phyloP scores from a whole-genome alignment of 148 eudicot genomes.

The Polygonum aviculare region DNA sequence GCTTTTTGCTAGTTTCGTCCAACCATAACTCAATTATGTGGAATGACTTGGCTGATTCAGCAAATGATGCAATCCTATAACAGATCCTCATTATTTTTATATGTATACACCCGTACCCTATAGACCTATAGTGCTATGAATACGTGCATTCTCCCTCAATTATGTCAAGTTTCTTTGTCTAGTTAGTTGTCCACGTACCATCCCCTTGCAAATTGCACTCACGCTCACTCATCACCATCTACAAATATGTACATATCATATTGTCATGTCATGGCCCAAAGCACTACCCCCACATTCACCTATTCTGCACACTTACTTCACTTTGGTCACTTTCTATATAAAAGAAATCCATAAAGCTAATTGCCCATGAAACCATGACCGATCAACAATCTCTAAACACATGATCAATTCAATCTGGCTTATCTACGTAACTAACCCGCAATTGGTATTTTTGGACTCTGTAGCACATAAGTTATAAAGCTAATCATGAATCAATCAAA shows the following conservation, averaged over 20 bases:
- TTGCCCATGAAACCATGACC: neutral
- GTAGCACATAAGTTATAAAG: conserved; percentile 14
- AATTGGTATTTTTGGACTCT: neutral
- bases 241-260: neutral
- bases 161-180: neutral
- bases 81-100: neutral
- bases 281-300: neutral
- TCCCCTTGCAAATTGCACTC: neutral
- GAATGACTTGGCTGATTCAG: neutral
- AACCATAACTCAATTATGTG: neutral
- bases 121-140: neutral
- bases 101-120: neutral
- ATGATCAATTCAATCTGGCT: too few relatives aligned
- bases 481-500: neutral
- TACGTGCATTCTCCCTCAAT: neutral
- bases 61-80: conserved; percentile 5
- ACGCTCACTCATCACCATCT: too few relatives aligned
- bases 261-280: neutral
- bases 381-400: neutral
- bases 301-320: neutral
- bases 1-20: neutral
- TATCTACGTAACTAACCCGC: neutral
- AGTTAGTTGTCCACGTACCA: neutral
- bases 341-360: neutral
- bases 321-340: neutral